Evolutionary conservation across 352 stramenopile genomes (phyloP).

Genomic region (Thraustochytrium sp.): DNA sequence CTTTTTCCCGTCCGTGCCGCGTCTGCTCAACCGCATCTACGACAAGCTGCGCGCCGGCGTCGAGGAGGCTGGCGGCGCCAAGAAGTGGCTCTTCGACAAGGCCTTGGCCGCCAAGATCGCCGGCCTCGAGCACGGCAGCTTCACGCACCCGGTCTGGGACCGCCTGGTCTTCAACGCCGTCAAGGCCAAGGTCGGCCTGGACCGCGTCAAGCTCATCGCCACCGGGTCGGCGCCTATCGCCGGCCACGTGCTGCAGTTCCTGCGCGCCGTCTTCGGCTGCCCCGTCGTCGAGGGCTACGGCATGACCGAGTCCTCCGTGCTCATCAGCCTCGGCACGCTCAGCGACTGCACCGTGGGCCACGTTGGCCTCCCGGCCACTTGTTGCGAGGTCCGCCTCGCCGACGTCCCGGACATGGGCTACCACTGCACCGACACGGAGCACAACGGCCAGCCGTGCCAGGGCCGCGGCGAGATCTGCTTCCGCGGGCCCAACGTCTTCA

Average conservation of each 20-base stretch:
- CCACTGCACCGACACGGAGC: slow-evolving; percentile 63
- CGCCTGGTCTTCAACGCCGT: slow-evolving; percentile 90
- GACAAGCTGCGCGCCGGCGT: slow-evolving; percentile 79
- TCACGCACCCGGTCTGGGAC: slow-evolving; percentile 72
- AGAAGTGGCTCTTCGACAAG: slow-evolving; percentile 48
- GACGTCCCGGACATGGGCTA: slow-evolving; percentile 96
- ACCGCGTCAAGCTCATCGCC: slow-evolving; percentile 78
- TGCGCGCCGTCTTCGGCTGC: slow-evolving; percentile 80
- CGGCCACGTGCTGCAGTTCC: slow-evolving; percentile 84
- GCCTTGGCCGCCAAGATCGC: slow-evolving; percentile 45
- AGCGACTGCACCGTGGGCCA: slow-evolving; percentile 75
- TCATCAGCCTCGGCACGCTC: slow-evolving; percentile 63
- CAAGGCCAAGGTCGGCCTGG: slow-evolving; percentile 77
- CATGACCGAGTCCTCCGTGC: slow-evolving; percentile 84
- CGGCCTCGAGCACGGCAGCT: not conserved
- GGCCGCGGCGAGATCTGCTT: slow-evolving; percentile 53
- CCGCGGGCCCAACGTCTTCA: slow-evolving; percentile 60
- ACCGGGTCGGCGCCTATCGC: slow-evolving; percentile 85
- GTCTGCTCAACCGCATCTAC: slow-evolving; percentile 92
- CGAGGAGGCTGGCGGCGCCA: slow-evolving; percentile 33
- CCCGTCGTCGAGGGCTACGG: slow-evolving; percentile 88
- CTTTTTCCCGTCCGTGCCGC: slow-evolving; percentile 81
- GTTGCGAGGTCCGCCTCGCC: slow-evolving; percentile 80
- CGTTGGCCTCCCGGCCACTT: slow-evolving; percentile 77
- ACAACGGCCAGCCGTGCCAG: slow-evolving; percentile 69